These are phyloP conservation scores for Avena insularis DNA, from an alignment of 176 grass and related monocot genomes.

Conservation along the genomic window DNA sequence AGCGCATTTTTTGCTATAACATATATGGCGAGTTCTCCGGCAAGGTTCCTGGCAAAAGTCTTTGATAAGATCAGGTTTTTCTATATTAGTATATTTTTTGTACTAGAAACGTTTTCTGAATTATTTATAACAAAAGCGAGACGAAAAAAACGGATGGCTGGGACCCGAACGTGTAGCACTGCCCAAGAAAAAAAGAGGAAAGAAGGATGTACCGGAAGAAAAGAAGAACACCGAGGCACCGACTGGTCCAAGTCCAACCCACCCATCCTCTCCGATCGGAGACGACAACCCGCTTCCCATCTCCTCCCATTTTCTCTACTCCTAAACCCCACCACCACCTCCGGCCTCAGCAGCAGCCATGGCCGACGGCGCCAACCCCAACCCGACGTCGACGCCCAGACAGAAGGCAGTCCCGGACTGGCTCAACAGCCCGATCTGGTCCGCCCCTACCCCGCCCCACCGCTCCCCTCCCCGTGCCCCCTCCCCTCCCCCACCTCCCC, in stretches of 20 bases:
- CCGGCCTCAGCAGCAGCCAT: constrained; percentile 39
- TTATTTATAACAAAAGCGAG: no score
- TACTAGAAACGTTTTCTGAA: no score
- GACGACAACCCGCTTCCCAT: not conserved
- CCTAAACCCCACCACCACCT: constrained; percentile 38
- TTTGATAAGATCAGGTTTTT: no score
- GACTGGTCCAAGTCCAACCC: constrained; percentile 36
- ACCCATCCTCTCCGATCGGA: not conserved
- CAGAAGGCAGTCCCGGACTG: constrained; percentile 76
- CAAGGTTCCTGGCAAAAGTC: no score
- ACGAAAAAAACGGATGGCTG: no score
- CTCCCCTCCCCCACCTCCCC: constrained; percentile 38
- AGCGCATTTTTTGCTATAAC: no score
- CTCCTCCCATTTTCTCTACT: not conserved
- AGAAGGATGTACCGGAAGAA: not conserved
- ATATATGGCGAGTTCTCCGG: no score
- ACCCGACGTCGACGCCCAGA: constrained; percentile 15
- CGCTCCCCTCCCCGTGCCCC: constrained; percentile 49
- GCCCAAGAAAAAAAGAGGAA: not conserved
- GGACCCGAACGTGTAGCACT: no score
- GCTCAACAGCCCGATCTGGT: constrained; percentile 98
- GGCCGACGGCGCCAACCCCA: constrained; percentile 53
- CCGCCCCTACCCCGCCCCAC: constrained; percentile 41
- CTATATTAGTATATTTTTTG: no score
- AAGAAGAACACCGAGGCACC: constrained; percentile 25